Evolutionary conservation across 1,284 basidiomycete species (phyloP).

Genomic region (Malassezia arunalokei): DNA sequence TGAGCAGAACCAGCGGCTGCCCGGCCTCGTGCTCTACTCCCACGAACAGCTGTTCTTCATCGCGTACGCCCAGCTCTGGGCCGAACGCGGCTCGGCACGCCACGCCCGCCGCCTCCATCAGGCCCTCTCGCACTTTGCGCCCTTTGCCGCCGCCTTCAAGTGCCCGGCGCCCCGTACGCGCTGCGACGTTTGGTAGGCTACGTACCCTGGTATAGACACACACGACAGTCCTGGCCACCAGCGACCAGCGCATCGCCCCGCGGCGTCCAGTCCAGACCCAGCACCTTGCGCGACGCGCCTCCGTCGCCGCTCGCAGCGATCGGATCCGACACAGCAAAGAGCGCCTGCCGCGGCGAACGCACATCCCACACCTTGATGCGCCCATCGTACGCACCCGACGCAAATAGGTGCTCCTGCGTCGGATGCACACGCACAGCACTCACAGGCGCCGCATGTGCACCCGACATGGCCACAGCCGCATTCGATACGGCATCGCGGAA

Average conservation of each 20-base stretch:
- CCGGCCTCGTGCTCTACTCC: slow-evolving; percentile 39
- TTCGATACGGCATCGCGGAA: slow-evolving; percentile 19
- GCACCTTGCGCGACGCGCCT: slow-evolving; percentile 17
- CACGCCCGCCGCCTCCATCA: slow-evolving; percentile 23
- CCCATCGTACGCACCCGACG: slow-evolving; percentile 24
- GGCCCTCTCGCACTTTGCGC: slow-evolving; percentile 23
- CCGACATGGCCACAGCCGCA: slow-evolving; percentile 16
- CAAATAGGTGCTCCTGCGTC: slow-evolving; percentile 23
- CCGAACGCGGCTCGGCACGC: slow-evolving; percentile 31
- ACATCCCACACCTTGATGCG: slow-evolving; percentile 37
- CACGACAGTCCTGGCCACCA: slow-evolving; percentile 34
- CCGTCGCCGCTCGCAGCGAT: neutral
- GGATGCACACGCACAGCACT: slow-evolving; percentile 24
- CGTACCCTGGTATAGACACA: slow-evolving; percentile 11
- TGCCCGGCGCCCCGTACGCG: slow-evolving; percentile 37
- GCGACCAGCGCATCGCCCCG: slow-evolving; percentile 34
- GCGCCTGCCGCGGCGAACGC: slow-evolving; percentile 28
- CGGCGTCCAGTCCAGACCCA: slow-evolving; percentile 32
- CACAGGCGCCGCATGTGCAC: slow-evolving; percentile 30
- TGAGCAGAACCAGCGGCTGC: slow-evolving; percentile 36
- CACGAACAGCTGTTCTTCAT: slow-evolving; percentile 47
- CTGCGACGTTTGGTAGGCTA: slow-evolving; percentile 37
- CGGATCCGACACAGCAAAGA: slow-evolving; percentile 28
- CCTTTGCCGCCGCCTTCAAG: slow-evolving; percentile 35
- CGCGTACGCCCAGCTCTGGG: slow-evolving; percentile 33